These are phyloP conservation scores for Ogataea hybrid DNA, from an alignment of 1,139 yeast genomes.

Conservation along the genomic window DNA sequence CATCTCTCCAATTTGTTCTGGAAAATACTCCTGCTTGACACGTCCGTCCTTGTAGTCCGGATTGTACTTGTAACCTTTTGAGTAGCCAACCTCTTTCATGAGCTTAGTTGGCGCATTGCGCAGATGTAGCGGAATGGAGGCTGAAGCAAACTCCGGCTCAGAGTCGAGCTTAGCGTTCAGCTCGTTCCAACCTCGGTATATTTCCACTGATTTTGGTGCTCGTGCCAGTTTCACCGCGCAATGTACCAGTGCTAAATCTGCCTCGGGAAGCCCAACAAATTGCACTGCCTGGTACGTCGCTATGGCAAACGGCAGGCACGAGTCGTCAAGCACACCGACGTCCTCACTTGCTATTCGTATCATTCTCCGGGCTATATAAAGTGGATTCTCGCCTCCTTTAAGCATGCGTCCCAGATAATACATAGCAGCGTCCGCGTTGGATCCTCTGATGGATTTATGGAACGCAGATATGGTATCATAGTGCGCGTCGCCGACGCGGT, in stretches of 20 bases:
- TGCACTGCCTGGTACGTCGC: constrained; percentile 86
- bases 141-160: constrained; percentile 61
- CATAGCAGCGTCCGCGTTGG: constrained; percentile 84
- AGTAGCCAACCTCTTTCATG: constrained; percentile 87
- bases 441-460: constrained; percentile 87
- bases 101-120: constrained; percentile 92
- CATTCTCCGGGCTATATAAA: constrained; percentile 90
- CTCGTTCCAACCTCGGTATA: constrained; percentile 73
- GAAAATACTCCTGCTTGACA: constrained; percentile 71
- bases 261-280: constrained; percentile 96
- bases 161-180: constrained; percentile 58
- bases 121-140: constrained; percentile 75
- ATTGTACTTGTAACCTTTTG: constrained; percentile 81
- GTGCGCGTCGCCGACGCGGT: constrained; percentile 85
- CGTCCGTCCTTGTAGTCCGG: constrained; percentile 73
- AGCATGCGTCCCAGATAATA: constrained; percentile 87
- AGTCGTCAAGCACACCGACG: constrained; percentile 77
- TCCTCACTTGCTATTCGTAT: constrained; percentile 92
- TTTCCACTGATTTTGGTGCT: constrained; percentile 82
- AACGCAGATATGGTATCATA: constrained; percentile 94
- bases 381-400: constrained; percentile 90
- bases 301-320: constrained; percentile 82
- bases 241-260: constrained; percentile 85
- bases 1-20: constrained; percentile 44
- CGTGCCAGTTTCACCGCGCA: constrained; percentile 85